These are phyloP conservation scores for Salix arbutifolia DNA, from an alignment of 345 rosid species.

Conservation along the genomic window DNA sequence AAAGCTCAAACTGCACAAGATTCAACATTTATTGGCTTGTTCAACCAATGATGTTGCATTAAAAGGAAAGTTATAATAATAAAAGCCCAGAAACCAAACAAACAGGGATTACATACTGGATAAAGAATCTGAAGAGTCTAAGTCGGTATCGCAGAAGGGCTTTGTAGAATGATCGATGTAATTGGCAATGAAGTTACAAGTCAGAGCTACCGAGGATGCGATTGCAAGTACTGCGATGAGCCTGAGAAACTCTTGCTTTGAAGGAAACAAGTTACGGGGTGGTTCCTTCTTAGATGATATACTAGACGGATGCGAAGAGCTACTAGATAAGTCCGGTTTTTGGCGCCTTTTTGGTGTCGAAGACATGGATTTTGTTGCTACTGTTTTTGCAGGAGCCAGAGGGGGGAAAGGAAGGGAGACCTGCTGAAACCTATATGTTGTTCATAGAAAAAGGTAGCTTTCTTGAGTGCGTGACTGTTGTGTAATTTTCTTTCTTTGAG, in stretches of 20 bases:
- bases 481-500: no score
- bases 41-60: no score
- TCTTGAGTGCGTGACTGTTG: no score
- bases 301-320: conserved; percentile 24
- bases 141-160: conserved; percentile 56
- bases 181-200: conserved; percentile 49
- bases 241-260: conserved; percentile 51
- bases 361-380: conserved; percentile 18
- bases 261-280: conserved; percentile 62
- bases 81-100: not conserved
- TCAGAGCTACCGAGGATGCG: conserved; percentile 59
- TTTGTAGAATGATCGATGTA: conserved; percentile 36
- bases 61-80: not conserved
- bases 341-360: conserved; percentile 42
- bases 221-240: conserved; percentile 50
- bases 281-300: conserved; percentile 45
- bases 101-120: conserved; percentile 34
- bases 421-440: no score
- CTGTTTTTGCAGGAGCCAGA: not conserved
- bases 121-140: conserved; percentile 35
- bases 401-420: no score
- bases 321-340: conserved; percentile 6
- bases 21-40: not conserved
- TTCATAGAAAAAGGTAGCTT: no score
- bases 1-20: not conserved